Evolutionary conservation across 768 basidiomycete species (phyloP).

Genomic region (Atractiella rhizophila): DNA sequence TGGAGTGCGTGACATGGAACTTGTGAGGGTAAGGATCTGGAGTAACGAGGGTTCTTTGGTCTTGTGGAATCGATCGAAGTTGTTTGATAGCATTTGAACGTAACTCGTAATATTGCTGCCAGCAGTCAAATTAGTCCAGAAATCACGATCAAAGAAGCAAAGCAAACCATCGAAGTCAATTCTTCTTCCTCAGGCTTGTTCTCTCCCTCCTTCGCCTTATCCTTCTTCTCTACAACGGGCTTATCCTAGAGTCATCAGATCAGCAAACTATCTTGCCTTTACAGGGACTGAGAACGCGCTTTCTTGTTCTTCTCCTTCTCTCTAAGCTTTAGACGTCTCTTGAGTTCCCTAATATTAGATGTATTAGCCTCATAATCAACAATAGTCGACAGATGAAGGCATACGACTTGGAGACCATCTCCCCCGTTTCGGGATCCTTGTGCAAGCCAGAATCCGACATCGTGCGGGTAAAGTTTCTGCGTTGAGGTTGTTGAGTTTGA

Average conservation of each 20-base stretch:
- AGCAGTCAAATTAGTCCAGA: not conserved
- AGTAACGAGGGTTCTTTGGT: slow-evolving; percentile 14
- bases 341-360: slow-evolving; percentile 46
- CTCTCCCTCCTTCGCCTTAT: slow-evolving; percentile 22
- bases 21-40: slow-evolving; percentile 99
- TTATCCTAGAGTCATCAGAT: slow-evolving; percentile 17
- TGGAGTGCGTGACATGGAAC: slow-evolving; percentile 61
- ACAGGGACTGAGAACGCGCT: slow-evolving; percentile 19
- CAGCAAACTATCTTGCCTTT: not conserved
- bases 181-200: slow-evolving; percentile 40
- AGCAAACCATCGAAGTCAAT: slow-evolving; percentile 64
- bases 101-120: slow-evolving; percentile 85
- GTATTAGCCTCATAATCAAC: slow-evolving; percentile 1
- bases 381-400: slow-evolving; percentile 18
- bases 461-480: too few species aligned
- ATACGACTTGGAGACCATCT: slow-evolving; percentile 89
- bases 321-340: slow-evolving; percentile 70
- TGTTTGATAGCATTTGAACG: slow-evolving; percentile 67
- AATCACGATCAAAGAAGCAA: not conserved
- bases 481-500: too few species aligned
- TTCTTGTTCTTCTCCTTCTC: slow-evolving; percentile 48
- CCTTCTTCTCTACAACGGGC: slow-evolving; percentile 21
- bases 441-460: too few species aligned
- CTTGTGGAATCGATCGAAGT: slow-evolving; percentile 49
- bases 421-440: slow-evolving; percentile 46